These are phyloP conservation scores for Acidiella bohemica DNA, from an alignment of 495 filamentous ascomycete species.

Conservation along the genomic window DNA sequence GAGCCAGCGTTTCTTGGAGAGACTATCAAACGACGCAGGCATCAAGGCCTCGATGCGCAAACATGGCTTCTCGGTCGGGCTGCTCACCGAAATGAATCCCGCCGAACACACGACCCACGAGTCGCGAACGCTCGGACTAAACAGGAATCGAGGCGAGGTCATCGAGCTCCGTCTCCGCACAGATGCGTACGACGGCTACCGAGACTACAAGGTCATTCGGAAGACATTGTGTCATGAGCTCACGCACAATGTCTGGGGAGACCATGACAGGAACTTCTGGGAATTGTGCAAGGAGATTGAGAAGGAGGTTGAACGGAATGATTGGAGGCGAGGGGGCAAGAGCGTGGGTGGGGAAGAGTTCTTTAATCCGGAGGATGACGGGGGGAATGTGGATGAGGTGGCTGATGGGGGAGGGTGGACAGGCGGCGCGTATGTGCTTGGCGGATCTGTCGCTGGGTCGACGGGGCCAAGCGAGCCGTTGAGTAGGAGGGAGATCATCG, in stretches of 20 bases:
- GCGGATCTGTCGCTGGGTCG: conserved; percentile 29
- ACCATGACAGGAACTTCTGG: conserved; percentile 84
- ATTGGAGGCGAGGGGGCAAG: conserved; percentile 58
- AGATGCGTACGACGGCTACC: conserved; percentile 85
- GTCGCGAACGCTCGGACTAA: conserved; percentile 71
- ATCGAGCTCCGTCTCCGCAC: conserved; percentile 85
- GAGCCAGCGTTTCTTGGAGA: conserved; percentile 57
- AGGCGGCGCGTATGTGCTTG: conserved; percentile 77
- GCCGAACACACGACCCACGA: conserved; percentile 66
- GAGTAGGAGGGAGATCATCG: conserved; percentile 57
- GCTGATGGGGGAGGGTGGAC: conserved; percentile 74
- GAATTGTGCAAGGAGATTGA: conserved; percentile 73
- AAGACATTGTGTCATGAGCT: conserved; percentile 92
- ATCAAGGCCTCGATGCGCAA: conserved; percentile 69
- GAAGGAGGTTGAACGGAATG: conserved; percentile 63
- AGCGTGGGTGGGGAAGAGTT: conserved; percentile 53
- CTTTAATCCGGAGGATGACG: conserved; percentile 52
- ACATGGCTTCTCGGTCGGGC: conserved; percentile 72
- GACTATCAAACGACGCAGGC: conserved; percentile 69
- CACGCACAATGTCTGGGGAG: conserved; percentile 73
- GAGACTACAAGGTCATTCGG: conserved; percentile 79
- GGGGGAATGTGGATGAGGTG: conserved; percentile 32
- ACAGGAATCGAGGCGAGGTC: conserved; percentile 75
- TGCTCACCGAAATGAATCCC: conserved; percentile 94
- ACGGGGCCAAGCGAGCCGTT: conserved; percentile 17